Evolutionary conservation across 2,329 filamentous ascomycete genomes (phyloP), one percentile per base, ranked within the genome.

Genomic region (Chaetomium sp.): DNA sequence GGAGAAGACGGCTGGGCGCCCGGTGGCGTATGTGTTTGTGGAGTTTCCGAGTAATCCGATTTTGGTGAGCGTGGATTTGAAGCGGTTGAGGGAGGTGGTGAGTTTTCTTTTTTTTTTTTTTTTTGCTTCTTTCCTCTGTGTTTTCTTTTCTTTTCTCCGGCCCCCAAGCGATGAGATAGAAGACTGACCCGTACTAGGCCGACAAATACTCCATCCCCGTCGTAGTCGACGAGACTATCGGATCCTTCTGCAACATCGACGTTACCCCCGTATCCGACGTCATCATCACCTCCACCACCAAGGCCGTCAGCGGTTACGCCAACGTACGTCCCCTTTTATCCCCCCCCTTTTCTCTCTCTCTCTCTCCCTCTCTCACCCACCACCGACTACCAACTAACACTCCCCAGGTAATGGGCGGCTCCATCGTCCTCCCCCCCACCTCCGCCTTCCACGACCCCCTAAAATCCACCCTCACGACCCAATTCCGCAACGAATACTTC

Each of bases 221-320:
- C 46, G 66, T 77, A 12, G 64, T 76, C 1, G 78, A 80, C 60
- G 78, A 80, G 46, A 80, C 77, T 0, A 58, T 78, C 46, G 71
- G 70, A n/a, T 72, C 71, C 34, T 76, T 76, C 53, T 72, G 67
- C 62, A 80, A 79, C 62, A 64, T 80, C 56, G 77, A 84, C 62
- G 65, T 84, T 37, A 65, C 81, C 3, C 60, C 67, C 5, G 68
- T 72, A 0, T 74, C 75, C 1, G 79, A 84, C 59, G 65, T 81
- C 0, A 58, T 84, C 35, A 60, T 79, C 12, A 76, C 76, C 0
- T 78, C 74, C 32, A 69, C 83, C 12, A 83, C 79, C n/a, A 84
- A 84, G 66, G 73, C 74, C 1, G 84, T 85, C 63, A 80, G 70
- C 57, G 82, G 82, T 12, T 76, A 76, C 57, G 73, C 79, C 27